Percentiles rank a stretch among this genome's conserved stretches.
Evolutionary conservation across 495 filamentous ascomycete species (phyloP).

Genomic region (Melanomma pulvis-pyrius): DNA sequence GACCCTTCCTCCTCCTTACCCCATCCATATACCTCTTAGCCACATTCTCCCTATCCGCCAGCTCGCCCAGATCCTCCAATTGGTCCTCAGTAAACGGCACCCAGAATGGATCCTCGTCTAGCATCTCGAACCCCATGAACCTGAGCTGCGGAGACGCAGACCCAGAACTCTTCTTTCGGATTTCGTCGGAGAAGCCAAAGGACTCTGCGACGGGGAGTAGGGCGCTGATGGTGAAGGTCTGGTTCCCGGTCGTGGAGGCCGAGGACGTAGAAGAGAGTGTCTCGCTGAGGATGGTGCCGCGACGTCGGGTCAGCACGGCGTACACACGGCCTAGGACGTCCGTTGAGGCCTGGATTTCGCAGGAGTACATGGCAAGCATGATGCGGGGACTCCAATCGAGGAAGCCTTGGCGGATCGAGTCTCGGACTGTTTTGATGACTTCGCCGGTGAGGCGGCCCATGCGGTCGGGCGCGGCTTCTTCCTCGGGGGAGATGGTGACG

Average conservation of each 20-base stretch:
- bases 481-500: slow-evolving; percentile 57
- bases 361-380: slow-evolving; percentile 96
- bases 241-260: slow-evolving; percentile 62
- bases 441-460: slow-evolving; percentile 88
- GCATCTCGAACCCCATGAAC: slow-evolving; percentile 86
- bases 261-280: slow-evolving; percentile 71
- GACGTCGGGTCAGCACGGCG: slow-evolving; percentile 85
- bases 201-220: slow-evolving; percentile 88
- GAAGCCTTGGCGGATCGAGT: slow-evolving; percentile 84
- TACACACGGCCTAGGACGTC: slow-evolving; percentile 96
- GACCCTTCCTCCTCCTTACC: slow-evolving; percentile 80
- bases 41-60: slow-evolving; percentile 90
- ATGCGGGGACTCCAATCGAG: slow-evolving; percentile 93
- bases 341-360: slow-evolving; percentile 93
- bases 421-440: slow-evolving; percentile 82
- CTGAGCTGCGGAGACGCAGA: slow-evolving; percentile 89
- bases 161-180: slow-evolving; percentile 89
- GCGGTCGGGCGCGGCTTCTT: slow-evolving; percentile 59
- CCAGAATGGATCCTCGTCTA: slow-evolving; percentile 96
- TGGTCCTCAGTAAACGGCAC: slow-evolving; percentile 96
- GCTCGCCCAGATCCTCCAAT: slow-evolving; percentile 91
- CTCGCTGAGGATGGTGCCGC: slow-evolving; percentile 86
- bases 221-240: slow-evolving; percentile 90
- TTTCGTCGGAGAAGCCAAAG: slow-evolving; percentile 95
- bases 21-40: slow-evolving; percentile 94